Base-by-base conservation (phyloP, 2,329 filamentous ascomycete genomes). In the Microcera coccophila region DNA sequence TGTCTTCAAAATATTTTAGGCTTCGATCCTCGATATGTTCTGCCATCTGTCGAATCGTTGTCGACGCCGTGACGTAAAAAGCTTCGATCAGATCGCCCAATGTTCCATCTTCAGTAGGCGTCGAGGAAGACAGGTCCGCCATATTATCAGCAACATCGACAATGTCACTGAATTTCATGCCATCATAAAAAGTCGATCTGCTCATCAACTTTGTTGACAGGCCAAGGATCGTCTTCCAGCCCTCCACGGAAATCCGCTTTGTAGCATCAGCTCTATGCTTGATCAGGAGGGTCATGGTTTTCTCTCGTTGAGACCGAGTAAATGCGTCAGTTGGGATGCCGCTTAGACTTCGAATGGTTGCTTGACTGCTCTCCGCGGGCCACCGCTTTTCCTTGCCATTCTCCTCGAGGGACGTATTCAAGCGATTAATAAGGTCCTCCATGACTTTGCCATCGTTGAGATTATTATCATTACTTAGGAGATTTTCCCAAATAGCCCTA, bases 121-220 rank as follows among this genome's bases (percentile, higher is more conserved):
- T 42, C 32, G 59, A 58, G 22, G 52, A 50, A 14, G 53, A 55
- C 17, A 64, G 31, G 26, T 42, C 48, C 8, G 62, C 61, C 44
- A 67, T 50, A 5, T 58, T 56, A 28, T 67, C 58, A 2, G 67
- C 66, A 8, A 66, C 47, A 4, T 59, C 56, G 3, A 63, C 55
- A 4, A 69, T 58, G 40, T 68, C 57, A 1, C 54, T 49, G 38
- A 71, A 78, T 2, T 46, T 55, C 62, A 78, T 69, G 1, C 58
- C 63, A 49, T 73, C 62, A 49, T 78, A 75, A 42, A 76, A 76
- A 0, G 73, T 76, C 1, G 75, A 68, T n/a, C 68, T 66, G 4
- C 61, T 57, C 69, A 78, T 75, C 18, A 78, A 58, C 52, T 74
- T 78, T 3, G 68, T 58, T 48, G 71, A 67, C 36, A 80, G 52